Evolutionary conservation across 1,284 basidiomycete species (phyloP), one percentile per base, ranked within the genome.

Genomic region (Phaffia rhodozyma): DNA sequence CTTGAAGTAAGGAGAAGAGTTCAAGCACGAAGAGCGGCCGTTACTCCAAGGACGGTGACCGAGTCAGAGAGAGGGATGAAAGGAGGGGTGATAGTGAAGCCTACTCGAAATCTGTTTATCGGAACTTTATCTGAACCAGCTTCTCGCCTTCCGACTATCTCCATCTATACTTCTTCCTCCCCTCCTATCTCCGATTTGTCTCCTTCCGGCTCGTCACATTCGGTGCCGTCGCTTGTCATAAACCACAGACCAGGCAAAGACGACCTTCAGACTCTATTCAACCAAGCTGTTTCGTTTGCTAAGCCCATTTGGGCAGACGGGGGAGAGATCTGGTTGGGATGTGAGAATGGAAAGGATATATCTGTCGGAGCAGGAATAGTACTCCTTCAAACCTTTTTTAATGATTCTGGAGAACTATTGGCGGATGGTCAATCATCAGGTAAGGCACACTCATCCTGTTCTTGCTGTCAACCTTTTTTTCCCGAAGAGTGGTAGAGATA

Each of bases 321-420:
- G 0, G 69, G 69, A 27, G 68, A 67, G 3, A 69, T 86, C 3
- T 83, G 81, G 67, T 75, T 86, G 13, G 79, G 79, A 25, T 84
- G 84, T 68, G 77, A 79, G 47, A 77, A 78, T 0, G 84, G 84
- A 7, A 81, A 79, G 29, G 85, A 88, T 68, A 68, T 78, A 0
- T 81, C 82, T 63, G 79, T 85, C n/a, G 86, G 86, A 1, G 77
- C 87, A 4, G 81, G 78, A 0, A 70, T 86, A 3, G 80, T 78
- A 20, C 79, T 81, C 1, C 73, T 88, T 2, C 81, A 83, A 54
- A 65, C 77, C 20, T 84, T 81, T 69, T 89, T 88, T 70, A 76
- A 79, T 48, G 78, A 81, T 18, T 71, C 76, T 5, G 86, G 85
- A 0, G 66, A 69, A 2, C 72, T 77, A 29, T 29, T 43, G 61